Base-by-base conservation (phyloP, 1,284 basidiomycete species). In the Abortiporus biennis region DNA sequence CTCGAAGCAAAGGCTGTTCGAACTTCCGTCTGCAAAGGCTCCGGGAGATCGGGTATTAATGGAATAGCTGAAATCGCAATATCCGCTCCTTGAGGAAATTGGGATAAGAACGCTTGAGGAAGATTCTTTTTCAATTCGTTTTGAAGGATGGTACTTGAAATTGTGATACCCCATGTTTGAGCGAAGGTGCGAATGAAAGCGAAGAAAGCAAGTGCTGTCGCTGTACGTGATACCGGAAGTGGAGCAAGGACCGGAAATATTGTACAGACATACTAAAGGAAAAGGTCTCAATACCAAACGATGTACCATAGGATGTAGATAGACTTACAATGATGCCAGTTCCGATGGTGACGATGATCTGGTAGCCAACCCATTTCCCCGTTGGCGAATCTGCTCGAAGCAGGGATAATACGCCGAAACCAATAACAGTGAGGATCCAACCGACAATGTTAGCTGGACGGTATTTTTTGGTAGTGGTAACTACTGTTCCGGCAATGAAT, bases 221-320 rank as follows among this genome's bases (percentile, higher is more conserved):
- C 61, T 27, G 51, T 57, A 4, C 53, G 42, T 6, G 42, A 38
- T 9, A 63, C 49, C 0, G 62, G 59, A 1, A 64, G 51, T 0
- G 64, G 63, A 1, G 64, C 61, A 15, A 65, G 58, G 13, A 64
- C 52, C 2, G 66, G 55, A 48, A 67, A 67, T 35, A 53, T 38
- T 11, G 55, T 54, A 17, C 46, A 49, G 6, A 46, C 40, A 39
- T 48, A 59, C 55, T 57, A 36, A 16, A 36, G 8, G 8, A 8
- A n/a, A 9, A 9, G 27, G 27, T 29, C n/a, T 9, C 9, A 9
- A 9, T 9, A 9, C n/a, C n/a, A 8, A n/a, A 29, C 27, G 27
- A n/a, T 29, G n/a, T 29, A 9, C 27, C 27, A 9, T 29, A 9
- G 8, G 13, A 17, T 13, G 1, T 8, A 8, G n/a, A 29, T 8